Evolutionary conservation across 2,329 filamentous ascomycete species (phyloP), one percentile per base, ranked within the genome.

Genomic region (Diplodia seriata): DNA sequence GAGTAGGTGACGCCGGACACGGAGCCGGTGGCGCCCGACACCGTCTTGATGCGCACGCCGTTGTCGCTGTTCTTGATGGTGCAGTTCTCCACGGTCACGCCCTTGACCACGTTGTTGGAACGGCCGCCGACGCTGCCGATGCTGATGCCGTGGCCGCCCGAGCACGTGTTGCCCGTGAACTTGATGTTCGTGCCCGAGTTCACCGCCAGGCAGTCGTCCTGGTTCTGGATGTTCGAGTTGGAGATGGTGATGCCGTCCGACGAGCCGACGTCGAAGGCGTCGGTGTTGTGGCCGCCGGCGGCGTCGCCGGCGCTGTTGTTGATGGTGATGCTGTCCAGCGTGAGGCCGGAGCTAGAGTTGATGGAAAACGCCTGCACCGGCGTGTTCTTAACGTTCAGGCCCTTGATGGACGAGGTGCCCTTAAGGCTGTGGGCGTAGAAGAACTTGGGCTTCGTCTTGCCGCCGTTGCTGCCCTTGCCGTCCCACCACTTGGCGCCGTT

Each of bases 151-250:
- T 87, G 85, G n/a, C 85, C 84, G 26, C 84, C 83, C 2, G 79
- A 79, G 75, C 84, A 86, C 20, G 79, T 78, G 26, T 80, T 80
- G 50, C 78, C 78, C 6, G 68, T 69, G 70, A 79, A 78, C 65
- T 73, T 73, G 67, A 79, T 79, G 69, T 79, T 72, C 23, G 79
- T 82, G 67, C 86, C 85, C 2, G 84, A 86, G 78, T 87, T 88
- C 71, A 88, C 78, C 38, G 86, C 86, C 12, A 88, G 76, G 72
- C 86, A 88, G 72, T 88, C 86, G 69, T 88, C 86, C 76, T 88
- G 86, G 78, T 87, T 87, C 73, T 84, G 80, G 66, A 87, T 79
- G 66, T 77, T 81, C 26, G 85, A 84, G 51, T 82, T 82, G 64
- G 78, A 78, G 73, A 88, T 87, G 62, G 78, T 82, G 47, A 87